Evolutionary conservation across 2,329 filamentous ascomycete species (phyloP).

Genomic region (Tolypocladium inflatum): DNA sequence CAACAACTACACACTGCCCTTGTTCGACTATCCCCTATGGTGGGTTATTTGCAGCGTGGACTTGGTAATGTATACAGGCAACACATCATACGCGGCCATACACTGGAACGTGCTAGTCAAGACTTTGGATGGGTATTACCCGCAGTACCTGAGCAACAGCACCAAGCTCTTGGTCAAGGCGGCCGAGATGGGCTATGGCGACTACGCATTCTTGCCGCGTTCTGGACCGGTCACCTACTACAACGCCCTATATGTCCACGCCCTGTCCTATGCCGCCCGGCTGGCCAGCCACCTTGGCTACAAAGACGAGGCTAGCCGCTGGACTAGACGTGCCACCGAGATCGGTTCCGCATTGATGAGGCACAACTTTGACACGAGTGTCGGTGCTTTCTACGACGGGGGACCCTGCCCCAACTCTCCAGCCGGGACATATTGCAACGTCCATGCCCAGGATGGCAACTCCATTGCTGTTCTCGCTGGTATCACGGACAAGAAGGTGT

Average conservation of each 20-base stretch:
- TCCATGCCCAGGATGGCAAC: constrained; percentile 43
- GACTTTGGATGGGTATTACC: constrained; percentile 36
- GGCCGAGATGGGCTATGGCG: constrained; percentile 29
- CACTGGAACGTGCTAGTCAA: constrained; percentile 31
- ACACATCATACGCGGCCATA: constrained; percentile 26
- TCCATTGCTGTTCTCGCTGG: constrained; percentile 33
- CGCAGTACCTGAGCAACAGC: constrained; percentile 25
- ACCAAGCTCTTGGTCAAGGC: constrained; percentile 33
- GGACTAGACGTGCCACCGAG: constrained; percentile 24
- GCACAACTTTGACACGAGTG: constrained; percentile 29
- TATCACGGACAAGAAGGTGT: constrained; percentile 16
- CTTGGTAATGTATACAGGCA: constrained; percentile 38
- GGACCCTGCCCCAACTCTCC: constrained; percentile 13
- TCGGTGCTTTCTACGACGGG: constrained; percentile 37
- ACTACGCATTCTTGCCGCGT: constrained; percentile 40
- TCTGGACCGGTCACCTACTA: constrained; percentile 40
- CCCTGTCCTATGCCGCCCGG: constrained; percentile 31
- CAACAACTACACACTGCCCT: constrained; percentile 33
- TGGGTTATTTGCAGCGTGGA: constrained; percentile 41
- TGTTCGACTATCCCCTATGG: constrained; percentile 44
- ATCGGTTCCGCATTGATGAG: constrained; percentile 25
- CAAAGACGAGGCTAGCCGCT: constrained; percentile 24
- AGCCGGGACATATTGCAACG: constrained; percentile 14
- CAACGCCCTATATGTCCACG: constrained; percentile 39
- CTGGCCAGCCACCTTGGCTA: constrained; percentile 25